Conservation (phyloP, 1,284 basidiomycete species). For the Porogramme epimiltina region DNA sequence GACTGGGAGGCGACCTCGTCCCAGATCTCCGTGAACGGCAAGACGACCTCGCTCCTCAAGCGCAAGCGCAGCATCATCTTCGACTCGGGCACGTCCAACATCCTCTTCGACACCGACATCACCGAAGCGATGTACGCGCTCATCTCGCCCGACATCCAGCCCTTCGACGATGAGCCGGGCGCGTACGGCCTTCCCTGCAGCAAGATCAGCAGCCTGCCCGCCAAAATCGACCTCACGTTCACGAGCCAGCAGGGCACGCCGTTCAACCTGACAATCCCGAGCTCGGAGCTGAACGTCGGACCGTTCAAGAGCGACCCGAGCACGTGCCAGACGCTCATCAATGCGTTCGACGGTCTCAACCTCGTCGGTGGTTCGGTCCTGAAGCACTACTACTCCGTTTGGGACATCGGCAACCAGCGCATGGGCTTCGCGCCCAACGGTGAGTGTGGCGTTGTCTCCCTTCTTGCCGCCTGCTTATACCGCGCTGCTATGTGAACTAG, state of each 20-base stretch:
- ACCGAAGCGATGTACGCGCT: constrained; percentile 57
- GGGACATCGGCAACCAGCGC: constrained; percentile 49
- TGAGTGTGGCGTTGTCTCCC: constrained; percentile 11
- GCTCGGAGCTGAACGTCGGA: constrained; percentile 55
- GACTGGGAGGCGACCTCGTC: constrained; percentile 51
- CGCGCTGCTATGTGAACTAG: too few relatives aligned
- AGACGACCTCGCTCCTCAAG: constrained; percentile 45
- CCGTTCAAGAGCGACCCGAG: constrained; percentile 50
- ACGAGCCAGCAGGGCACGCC: constrained; percentile 44
- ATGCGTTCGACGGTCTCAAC: constrained; percentile 50
- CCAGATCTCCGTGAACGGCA: constrained; percentile 52
- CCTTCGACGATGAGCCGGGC: constrained; percentile 50
- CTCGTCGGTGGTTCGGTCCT: constrained; percentile 54
- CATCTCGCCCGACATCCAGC: constrained; percentile 56
- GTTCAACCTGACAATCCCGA: constrained; percentile 59
- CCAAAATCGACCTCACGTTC: constrained; percentile 52
- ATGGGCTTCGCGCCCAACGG: constrained; percentile 51
- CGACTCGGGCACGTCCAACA: constrained; percentile 58
- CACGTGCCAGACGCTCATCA: constrained; percentile 57
- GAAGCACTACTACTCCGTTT: constrained; percentile 60
- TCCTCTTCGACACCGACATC: constrained; percentile 49
- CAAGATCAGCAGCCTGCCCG: constrained; percentile 45
- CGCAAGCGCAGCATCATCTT: constrained; percentile 49
- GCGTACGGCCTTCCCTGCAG: constrained; percentile 56
- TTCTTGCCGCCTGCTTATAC: too few relatives aligned